Conservation (phyloP, 768 basidiomycete genomes). For the Rhodocollybia butyracea region DNA sequence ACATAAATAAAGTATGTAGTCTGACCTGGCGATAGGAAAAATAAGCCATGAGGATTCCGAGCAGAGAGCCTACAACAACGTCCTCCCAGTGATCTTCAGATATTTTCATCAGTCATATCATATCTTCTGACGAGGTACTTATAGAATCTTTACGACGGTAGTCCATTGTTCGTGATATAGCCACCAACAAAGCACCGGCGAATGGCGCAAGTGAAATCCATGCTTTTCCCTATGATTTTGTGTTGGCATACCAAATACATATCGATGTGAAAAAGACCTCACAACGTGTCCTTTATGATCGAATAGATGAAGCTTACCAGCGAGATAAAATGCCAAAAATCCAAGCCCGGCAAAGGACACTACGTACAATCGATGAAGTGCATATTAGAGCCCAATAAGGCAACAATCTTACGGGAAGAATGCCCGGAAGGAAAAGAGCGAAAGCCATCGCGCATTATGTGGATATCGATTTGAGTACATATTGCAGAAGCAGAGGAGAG, state of each 20-base stretch:
- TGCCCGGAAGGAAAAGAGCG: slow-evolving; percentile 93
- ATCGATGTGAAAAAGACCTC: slow-evolving; percentile 16
- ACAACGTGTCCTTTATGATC: slow-evolving; percentile 75
- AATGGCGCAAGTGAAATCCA: slow-evolving; percentile 84
- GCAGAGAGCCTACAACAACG: slow-evolving; percentile 70
- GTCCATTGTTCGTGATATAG: slow-evolving; percentile 89
- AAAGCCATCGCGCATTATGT: slow-evolving; percentile 76
- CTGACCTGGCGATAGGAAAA: slow-evolving; percentile 67
- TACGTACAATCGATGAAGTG: slow-evolving; percentile 22
- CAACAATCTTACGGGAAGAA: slow-evolving; percentile 62
- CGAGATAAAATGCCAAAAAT: slow-evolving; percentile 83
- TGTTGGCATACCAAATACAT: not conserved
- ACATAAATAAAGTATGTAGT: not conserved
- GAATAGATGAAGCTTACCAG: slow-evolving; percentile 91
- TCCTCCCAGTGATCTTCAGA: slow-evolving; percentile 87
- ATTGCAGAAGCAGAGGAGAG: slow-evolving; percentile 71
- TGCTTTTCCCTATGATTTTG: slow-evolving; percentile 55
- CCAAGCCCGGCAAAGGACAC: slow-evolving; percentile 94
- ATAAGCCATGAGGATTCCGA: slow-evolving; percentile 71
- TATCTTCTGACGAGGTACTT: slow-evolving; percentile 9
- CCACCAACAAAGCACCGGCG: slow-evolving; percentile 71
- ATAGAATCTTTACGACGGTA: slow-evolving; percentile 57
- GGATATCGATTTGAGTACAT: slow-evolving; percentile 67
- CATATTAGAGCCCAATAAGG: slow-evolving; percentile 1
- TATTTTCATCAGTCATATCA: not conserved